Evolutionary conservation across 2,329 filamentous ascomycete species (phyloP).

Genomic region (Chrysosphaeria jannelii): DNA sequence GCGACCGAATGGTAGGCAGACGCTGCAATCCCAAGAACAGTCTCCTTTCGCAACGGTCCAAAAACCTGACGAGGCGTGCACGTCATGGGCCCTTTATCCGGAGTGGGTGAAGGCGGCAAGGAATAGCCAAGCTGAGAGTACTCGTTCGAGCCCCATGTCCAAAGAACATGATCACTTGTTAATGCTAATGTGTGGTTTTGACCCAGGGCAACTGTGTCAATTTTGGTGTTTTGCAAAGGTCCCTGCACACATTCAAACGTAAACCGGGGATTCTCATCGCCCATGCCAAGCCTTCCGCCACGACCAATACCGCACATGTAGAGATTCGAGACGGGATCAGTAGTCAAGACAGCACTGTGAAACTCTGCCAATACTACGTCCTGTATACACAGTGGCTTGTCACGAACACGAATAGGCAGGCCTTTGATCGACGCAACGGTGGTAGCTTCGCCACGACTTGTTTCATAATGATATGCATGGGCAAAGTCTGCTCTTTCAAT

Average conservation of each 20-base stretch:
- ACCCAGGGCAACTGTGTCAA: conserved; percentile 54
- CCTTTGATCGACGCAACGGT: conserved; percentile 12
- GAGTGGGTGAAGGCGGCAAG: conserved; percentile 31
- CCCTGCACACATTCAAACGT: conserved; percentile 57
- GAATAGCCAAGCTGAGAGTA: conserved; percentile 66
- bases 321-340: conserved; percentile 65
- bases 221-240: conserved; percentile 41
- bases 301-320: conserved; percentile 82
- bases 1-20: conserved; percentile 80
- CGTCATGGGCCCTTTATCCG: conserved; percentile 64
- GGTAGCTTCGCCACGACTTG: not conserved
- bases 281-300: conserved; percentile 64
- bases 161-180: conserved; percentile 63
- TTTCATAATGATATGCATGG: conserved; percentile 35
- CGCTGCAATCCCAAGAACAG: conserved; percentile 53
- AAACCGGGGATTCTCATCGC: conserved; percentile 72
- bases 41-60: conserved; percentile 66
- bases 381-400: conserved; percentile 42
- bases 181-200: conserved; percentile 78
- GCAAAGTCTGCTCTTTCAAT: conserved; percentile 52
- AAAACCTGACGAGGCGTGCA: conserved; percentile 65
- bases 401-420: conserved; percentile 42
- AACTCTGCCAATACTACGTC: conserved; percentile 75
- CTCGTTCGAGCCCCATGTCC: conserved; percentile 78
- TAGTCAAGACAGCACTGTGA: conserved; percentile 66